phyloP scores from a whole-genome alignment of 2,329 filamentous ascomycete genomes.

The Elsinoe ampelina region DNA sequence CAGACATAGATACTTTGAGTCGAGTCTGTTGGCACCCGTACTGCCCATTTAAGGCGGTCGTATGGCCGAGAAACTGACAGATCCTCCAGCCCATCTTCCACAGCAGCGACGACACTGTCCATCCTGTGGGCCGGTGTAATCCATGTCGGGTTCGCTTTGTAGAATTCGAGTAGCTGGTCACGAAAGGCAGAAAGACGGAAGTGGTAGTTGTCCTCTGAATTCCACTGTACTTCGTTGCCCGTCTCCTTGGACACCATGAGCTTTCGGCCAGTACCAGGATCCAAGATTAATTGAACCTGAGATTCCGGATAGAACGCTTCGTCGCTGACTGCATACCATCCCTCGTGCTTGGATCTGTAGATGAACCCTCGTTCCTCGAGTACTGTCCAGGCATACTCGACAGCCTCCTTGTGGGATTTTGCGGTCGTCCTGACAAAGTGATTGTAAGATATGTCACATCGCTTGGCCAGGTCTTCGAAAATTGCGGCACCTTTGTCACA shows the following conservation, averaged over 20 bases:
- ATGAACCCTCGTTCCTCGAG: conserved; percentile 67
- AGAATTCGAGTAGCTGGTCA: conserved; percentile 71
- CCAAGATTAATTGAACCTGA: conserved; percentile 62
- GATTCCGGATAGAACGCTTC: conserved; percentile 88
- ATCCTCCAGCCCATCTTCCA: conserved; percentile 70
- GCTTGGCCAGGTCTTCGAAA: conserved; percentile 65
- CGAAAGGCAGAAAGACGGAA: conserved; percentile 80
- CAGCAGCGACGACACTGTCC: conserved; percentile 68
- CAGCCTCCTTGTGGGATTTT: conserved; percentile 67
- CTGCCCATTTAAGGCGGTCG: conserved; percentile 74
- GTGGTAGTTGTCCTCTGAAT: conserved; percentile 86
- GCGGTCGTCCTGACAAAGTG: conserved; percentile 92
- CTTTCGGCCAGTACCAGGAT: conserved; percentile 72
- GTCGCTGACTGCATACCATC: conserved; percentile 95
- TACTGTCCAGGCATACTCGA: conserved; percentile 81
- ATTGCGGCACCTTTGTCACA: conserved; percentile 76
- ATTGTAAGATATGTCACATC: conserved; percentile 64
- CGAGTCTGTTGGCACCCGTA: conserved; percentile 74
- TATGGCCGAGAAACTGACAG: conserved; percentile 79
- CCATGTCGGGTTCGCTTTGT: conserved; percentile 66
- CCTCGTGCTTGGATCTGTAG: conserved; percentile 77
- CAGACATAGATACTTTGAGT: conserved; percentile 95
- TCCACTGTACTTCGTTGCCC: conserved; percentile 89
- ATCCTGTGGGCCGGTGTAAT: conserved; percentile 64
- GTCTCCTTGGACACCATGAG: conserved; percentile 79